Conservation (phyloP, 306 rosid species). For the Acacia melanoxylon region DNA sequence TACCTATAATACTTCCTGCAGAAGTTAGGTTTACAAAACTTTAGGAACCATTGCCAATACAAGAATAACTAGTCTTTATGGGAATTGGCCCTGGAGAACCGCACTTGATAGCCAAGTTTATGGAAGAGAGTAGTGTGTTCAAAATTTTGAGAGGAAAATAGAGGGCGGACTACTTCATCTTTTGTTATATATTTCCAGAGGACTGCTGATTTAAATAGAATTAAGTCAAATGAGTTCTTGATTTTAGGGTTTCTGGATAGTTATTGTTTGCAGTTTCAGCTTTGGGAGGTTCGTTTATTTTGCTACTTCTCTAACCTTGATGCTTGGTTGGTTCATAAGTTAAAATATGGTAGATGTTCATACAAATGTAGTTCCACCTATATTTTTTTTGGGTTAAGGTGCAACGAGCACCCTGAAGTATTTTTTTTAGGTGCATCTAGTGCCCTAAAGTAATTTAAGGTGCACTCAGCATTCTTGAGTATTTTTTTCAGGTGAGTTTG, state of each 20-base stretch:
- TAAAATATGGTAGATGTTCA: too few species aligned
- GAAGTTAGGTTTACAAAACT: background rate
- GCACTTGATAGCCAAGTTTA: constrained; percentile 1
- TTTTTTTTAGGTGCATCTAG: too few species aligned
- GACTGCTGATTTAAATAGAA: background rate
- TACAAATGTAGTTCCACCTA: too few species aligned
- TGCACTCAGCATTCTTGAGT: too few species aligned
- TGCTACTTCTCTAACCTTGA: background rate
- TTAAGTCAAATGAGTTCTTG: background rate
- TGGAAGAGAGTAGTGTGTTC: background rate
- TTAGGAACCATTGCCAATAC: background rate
- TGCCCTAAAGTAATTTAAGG: too few species aligned
- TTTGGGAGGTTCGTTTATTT: too few species aligned
- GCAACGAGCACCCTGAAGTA: too few species aligned
- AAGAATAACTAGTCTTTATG: background rate
- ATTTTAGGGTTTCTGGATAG: background rate
- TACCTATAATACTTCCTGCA: background rate
- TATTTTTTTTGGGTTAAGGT: too few species aligned
- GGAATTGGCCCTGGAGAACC: background rate
- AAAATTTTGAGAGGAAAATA: background rate
- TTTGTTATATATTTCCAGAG: background rate
- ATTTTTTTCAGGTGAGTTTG: too few species aligned
- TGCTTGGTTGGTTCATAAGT: background rate
- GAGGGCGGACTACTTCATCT: constrained; percentile 1
- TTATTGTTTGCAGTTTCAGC: background rate